A percentile compares a stretch with the other conserved stretches of the same genome.
Evolutionary conservation across 345 rosid genomes (phyloP).

Genomic region (Chamaenerion angustifolium): DNA sequence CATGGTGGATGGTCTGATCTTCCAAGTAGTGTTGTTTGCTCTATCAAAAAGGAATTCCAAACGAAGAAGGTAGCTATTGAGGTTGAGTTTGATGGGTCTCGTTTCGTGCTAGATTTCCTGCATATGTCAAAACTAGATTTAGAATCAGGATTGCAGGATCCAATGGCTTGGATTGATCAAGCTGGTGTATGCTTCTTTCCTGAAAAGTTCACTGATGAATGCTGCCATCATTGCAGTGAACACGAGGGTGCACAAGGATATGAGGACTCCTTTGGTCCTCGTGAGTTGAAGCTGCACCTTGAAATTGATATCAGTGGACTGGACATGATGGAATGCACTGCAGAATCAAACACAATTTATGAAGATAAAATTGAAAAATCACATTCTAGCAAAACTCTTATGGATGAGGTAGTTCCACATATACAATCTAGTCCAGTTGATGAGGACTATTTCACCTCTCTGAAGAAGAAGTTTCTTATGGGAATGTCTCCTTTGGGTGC

Average conservation of each 20-base stretch:
- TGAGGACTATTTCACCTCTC: slow-evolving; percentile 22
- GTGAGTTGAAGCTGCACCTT: slow-evolving; percentile 67
- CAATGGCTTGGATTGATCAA: slow-evolving; percentile 94
- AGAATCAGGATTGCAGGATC: slow-evolving; percentile 47
- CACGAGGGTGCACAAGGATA: slow-evolving; percentile 13
- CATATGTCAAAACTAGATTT: slow-evolving; percentile 61
- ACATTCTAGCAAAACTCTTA: slow-evolving; percentile 6
- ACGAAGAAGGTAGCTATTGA: slow-evolving; percentile 53
- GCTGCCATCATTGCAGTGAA: slow-evolving; percentile 24
- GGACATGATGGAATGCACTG: slow-evolving; percentile 51
- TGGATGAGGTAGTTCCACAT: slow-evolving; percentile 18
- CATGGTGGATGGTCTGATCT: slow-evolving; percentile 74
- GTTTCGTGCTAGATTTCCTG: slow-evolving; percentile 56
- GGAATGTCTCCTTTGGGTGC: slow-evolving; percentile 38
- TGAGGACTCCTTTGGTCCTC: slow-evolving; percentile 19
- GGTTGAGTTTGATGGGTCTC: slow-evolving; percentile 34
- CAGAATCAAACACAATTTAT: slow-evolving; percentile 49
- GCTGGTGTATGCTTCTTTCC: slow-evolving; percentile 74
- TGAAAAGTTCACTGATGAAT: slow-evolving; percentile 29
- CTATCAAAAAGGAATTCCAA: slow-evolving; percentile 39
- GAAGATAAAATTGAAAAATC: slow-evolving; percentile 24
- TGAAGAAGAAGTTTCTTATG: slow-evolving; percentile 32
- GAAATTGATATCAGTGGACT: slow-evolving; percentile 61
- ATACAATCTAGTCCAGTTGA: slow-evolving; percentile 4
- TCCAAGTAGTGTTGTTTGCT: slow-evolving; percentile 25